A percentile compares a stretch with the other conserved stretches of the same genome.
These are phyloP conservation scores for Tuctoria greenei DNA, from an alignment of 176 grass and related monocot species.

Conservation along the genomic window DNA sequence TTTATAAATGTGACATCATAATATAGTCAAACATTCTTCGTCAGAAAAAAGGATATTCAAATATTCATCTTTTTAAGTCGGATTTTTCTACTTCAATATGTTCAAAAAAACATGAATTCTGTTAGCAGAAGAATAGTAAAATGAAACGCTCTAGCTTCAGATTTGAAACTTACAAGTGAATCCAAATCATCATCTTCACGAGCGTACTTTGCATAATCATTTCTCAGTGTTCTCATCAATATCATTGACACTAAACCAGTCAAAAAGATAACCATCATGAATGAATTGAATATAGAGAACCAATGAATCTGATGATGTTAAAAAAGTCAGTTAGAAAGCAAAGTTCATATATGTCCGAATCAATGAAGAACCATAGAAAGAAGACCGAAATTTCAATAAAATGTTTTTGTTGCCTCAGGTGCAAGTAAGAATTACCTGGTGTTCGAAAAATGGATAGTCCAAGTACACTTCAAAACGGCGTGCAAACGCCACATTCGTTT, in stretches of 20 bases:
- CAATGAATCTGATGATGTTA: constrained; percentile 84
- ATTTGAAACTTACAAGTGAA: constrained; percentile 54
- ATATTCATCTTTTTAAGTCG: neutral
- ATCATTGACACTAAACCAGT: constrained; percentile 99
- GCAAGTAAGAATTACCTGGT: constrained; percentile 66
- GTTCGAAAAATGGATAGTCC: constrained; percentile 96
- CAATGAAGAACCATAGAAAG: constrained; percentile 10
- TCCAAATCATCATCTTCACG: constrained; percentile 99
- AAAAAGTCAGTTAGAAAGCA: constrained; percentile 24
- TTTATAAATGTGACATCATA: neutral
- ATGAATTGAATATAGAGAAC: constrained; percentile 99
- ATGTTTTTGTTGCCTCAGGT: neutral
- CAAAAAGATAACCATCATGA: constrained; percentile 99
- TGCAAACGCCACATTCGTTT: constrained; percentile 90
- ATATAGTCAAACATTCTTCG: neutral
- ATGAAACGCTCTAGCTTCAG: neutral
- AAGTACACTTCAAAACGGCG: constrained; percentile 95
- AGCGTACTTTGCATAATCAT: constrained; percentile 99
- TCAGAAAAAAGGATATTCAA: neutral
- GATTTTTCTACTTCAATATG: too few species aligned
- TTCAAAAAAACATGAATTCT: neutral
- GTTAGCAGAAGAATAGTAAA: constrained; percentile 15
- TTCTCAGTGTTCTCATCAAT: constrained; percentile 97
- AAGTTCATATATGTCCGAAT: constrained; percentile 24
- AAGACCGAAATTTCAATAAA: neutral